A percentile compares a stretch with the other conserved stretches of the same genome.
These are phyloP conservation scores for Alloteropsis semialata DNA, from an alignment of 176 grass and related monocot genomes.

Conservation along the genomic window DNA sequence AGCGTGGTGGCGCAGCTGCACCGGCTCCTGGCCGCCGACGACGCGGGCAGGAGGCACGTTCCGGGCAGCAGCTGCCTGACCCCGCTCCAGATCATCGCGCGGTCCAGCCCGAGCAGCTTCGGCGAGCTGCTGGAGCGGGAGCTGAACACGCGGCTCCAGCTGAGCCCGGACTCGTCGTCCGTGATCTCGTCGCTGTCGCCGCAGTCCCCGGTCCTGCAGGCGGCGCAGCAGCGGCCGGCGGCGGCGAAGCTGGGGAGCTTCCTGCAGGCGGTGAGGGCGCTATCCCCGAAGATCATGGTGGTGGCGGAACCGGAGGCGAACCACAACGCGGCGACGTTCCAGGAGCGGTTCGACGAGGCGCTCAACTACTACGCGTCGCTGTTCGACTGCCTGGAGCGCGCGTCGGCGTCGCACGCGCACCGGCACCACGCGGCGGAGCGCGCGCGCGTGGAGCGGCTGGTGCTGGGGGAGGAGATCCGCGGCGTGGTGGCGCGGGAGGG, in stretches of 20 bases:
- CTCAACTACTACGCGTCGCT: slow-evolving; percentile 43
- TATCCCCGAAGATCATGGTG: slow-evolving; percentile 1
- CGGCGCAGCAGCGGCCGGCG: not conserved
- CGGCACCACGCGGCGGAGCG: not conserved
- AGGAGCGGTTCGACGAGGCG: slow-evolving; percentile 50
- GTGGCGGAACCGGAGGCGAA: slow-evolving; percentile 14
- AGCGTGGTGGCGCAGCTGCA: slow-evolving; percentile 56
- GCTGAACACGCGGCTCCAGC: slow-evolving; percentile 45
- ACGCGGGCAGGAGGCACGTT: not conserved
- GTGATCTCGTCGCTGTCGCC: slow-evolving; percentile 3
- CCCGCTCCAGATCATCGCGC: slow-evolving; percentile 41
- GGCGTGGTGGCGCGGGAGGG: slow-evolving; percentile 38
- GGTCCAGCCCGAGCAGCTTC: slow-evolving; percentile 46
- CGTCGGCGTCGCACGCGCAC: slow-evolving; percentile 7
- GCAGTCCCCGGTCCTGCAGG: not conserved
- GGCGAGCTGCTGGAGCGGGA: slow-evolving; percentile 49
- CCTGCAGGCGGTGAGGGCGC: not conserved
- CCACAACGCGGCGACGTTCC: slow-evolving; percentile 25
- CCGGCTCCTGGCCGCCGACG: slow-evolving; percentile 38
- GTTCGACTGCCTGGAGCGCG: slow-evolving; percentile 39
- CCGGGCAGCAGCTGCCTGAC: slow-evolving; percentile 8
- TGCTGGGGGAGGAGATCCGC: not conserved
- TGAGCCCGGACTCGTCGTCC: slow-evolving; percentile 39
- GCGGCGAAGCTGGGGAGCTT: not conserved
- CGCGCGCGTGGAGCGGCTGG: not conserved